Percentiles rank a stretch among this genome's conserved stretches.
Conservation (phyloP, 257 asterid genomes). For the Nicotiana benthamiana region DNA sequence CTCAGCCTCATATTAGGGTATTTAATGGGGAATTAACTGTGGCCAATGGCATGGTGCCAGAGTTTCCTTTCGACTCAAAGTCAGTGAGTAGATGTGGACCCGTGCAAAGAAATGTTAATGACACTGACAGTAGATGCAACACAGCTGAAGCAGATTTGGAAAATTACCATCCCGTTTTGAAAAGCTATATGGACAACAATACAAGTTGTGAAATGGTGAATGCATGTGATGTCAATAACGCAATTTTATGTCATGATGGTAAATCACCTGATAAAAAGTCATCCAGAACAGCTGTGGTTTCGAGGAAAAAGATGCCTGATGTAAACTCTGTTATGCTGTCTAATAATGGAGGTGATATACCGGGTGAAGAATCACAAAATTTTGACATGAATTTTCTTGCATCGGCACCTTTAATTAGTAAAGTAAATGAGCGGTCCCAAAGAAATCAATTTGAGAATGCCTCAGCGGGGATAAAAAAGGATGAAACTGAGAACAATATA, state of each 20-base stretch:
- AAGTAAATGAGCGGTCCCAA: conserved; percentile 20
- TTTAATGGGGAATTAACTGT: conserved; percentile 23
- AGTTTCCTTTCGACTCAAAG: conserved; percentile 22
- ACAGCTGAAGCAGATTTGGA: conserved; percentile 18
- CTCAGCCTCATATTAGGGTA: conserved; percentile 31
- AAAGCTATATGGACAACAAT: conserved; percentile 17
- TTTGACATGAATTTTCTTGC: conserved; percentile 19
- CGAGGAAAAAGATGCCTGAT: conserved; percentile 22
- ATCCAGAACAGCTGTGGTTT: conserved; percentile 15
- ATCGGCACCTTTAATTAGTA: conserved; percentile 24
- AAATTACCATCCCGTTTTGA: conserved; percentile 20
- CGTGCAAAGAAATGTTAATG: conserved; percentile 6
- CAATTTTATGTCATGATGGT: conserved; percentile 1
- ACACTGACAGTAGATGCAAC: conserved; percentile 9
- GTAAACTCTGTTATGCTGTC: conserved; percentile 24
- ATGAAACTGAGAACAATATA: conserved; percentile 18
- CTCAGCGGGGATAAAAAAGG: conserved; percentile 16
- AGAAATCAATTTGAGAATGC: conserved; percentile 16
- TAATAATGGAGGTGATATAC: conserved; percentile 13
- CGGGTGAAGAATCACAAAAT: conserved; percentile 22
- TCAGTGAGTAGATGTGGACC: conserved; percentile 18
- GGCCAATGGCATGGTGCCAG: conserved; percentile 20
- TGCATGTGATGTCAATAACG: conserved; percentile 12
- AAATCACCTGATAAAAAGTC: conserved; percentile 12
- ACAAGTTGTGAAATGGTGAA: conserved; percentile 17